Conservation (phyloP, 2,329 filamentous ascomycete genomes). For the Pleomassaria siparia region DNA sequence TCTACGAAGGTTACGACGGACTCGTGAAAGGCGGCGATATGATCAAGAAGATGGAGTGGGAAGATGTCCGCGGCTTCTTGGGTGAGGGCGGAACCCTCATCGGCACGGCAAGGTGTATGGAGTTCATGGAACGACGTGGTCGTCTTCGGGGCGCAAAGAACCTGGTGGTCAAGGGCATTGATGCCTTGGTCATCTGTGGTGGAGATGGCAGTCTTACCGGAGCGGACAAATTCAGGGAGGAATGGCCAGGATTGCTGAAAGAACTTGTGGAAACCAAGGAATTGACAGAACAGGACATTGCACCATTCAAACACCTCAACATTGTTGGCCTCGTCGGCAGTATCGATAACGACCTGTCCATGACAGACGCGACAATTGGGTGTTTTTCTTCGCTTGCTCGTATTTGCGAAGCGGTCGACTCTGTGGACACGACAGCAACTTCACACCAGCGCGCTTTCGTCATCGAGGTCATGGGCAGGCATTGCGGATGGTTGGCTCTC, state of each 20-base stretch:
- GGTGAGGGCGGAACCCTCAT: conserved; percentile 95
- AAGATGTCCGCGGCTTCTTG: conserved; percentile 91
- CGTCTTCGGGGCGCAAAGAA: conserved; percentile 88
- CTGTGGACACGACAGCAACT: conserved; percentile 90
- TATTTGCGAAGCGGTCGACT: conserved; percentile 95
- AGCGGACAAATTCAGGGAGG: conserved; percentile 84
- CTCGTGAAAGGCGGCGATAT: conserved; percentile 85
- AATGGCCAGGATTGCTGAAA: conserved; percentile 84
- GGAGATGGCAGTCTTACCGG: conserved; percentile 96
- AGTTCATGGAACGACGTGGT: conserved; percentile 85
- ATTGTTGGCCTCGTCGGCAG: conserved; percentile 95
- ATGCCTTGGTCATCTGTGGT: conserved; percentile 94
- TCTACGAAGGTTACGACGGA: conserved; percentile 92
- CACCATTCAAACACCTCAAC: conserved; percentile 83
- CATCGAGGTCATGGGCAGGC: conserved; percentile 89
- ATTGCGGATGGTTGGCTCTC: conserved; percentile 95
- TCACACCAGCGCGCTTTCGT: conserved; percentile 97
- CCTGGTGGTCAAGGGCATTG: conserved; percentile 88
- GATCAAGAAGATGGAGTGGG: conserved; percentile 86
- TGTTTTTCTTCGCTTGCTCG: conserved; percentile 91
- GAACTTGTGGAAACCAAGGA: conserved; percentile 78
- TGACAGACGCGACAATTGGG: conserved; percentile 95
- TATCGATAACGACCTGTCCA: conserved; percentile 97
- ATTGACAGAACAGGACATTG: conserved; percentile 69
- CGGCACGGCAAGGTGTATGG: conserved; percentile 89